phyloP scores from a whole-genome alignment of 1,284 basidiomycete species.

The Ganoderma leucocontextum region DNA sequence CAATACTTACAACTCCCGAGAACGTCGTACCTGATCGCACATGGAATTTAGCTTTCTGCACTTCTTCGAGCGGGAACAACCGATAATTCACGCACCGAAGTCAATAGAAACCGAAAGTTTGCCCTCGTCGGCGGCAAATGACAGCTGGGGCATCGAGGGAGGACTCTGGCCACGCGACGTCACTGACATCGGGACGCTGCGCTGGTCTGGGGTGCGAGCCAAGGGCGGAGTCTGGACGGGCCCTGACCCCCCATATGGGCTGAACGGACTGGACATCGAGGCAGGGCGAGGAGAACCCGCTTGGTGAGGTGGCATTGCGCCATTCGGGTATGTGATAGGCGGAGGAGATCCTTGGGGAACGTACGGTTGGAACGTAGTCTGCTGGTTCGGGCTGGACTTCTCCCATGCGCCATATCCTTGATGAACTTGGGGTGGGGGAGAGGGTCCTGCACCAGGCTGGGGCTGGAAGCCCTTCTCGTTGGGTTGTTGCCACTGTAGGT shows the following conservation, averaged over 20 bases:
- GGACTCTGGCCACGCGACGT: constrained; percentile 31
- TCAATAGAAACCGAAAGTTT: constrained; percentile 82
- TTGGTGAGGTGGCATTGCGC: constrained; percentile 24
- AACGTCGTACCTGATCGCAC: constrained; percentile 72
- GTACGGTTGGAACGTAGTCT: constrained; percentile 22
- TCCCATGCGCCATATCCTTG: constrained; percentile 43
- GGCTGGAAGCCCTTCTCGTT: constrained; percentile 47
- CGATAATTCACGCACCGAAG: constrained; percentile 61
- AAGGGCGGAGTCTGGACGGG: constrained; percentile 26
- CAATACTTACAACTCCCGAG: constrained; percentile 75
- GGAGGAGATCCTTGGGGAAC: constrained; percentile 38
- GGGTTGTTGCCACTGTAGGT: constrained; percentile 36
- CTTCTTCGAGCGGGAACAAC: constrained; percentile 1
- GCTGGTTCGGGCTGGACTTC: constrained; percentile 27
- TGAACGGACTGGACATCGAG: constrained; percentile 17
- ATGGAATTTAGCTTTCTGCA: constrained; percentile 23
- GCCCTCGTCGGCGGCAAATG: constrained; percentile 55
- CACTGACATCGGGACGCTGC: constrained; percentile 36
- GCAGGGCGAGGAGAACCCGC: constrained; percentile 24
- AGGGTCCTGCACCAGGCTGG: constrained; percentile 49
- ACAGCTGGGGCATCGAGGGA: constrained; percentile 30
- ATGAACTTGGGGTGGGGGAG: constrained; percentile 52
- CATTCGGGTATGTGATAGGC: constrained; percentile 29
- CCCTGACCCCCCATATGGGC: constrained; percentile 4
- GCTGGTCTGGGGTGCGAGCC: constrained; percentile 27